Evolutionary conservation across 2,329 filamentous ascomycete genomes (phyloP).

Genomic region (Chrysoporthe puriensis): DNA sequence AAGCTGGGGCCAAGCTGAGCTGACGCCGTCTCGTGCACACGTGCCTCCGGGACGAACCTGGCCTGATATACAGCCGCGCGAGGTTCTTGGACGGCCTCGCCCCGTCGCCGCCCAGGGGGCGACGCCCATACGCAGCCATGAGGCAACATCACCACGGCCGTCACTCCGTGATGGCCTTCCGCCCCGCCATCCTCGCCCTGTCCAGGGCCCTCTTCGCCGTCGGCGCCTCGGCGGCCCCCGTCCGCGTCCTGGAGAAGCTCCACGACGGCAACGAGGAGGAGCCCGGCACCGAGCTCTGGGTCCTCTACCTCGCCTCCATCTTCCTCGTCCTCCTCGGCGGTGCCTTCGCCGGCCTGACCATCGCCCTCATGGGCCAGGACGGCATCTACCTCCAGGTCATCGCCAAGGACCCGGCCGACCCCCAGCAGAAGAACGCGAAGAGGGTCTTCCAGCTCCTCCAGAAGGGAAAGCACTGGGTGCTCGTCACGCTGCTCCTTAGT

Average conservation of each 20-base stretch:
- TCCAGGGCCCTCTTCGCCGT: conserved; percentile 55
- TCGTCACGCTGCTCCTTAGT: conserved; percentile 89
- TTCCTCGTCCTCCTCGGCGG: conserved; percentile 85
- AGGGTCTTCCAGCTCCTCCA: conserved; percentile 80
- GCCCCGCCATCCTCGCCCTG: conserved; percentile 53
- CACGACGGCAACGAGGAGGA: conserved; percentile 53
- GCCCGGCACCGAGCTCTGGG: conserved; percentile 71
- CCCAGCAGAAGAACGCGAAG: conserved; percentile 84
- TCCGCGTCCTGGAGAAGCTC: conserved; percentile 40
- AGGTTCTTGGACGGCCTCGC: neutral
- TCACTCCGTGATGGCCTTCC: conserved; percentile 26
- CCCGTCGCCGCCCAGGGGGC: neutral
- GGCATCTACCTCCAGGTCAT: conserved; percentile 98
- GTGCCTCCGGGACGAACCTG: neutral
- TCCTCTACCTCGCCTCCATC: conserved; percentile 79
- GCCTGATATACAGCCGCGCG: neutral
- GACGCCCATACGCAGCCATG: conserved; percentile 14
- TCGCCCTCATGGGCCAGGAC: conserved; percentile 78
- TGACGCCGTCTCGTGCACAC: neutral
- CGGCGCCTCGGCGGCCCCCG: conserved; percentile 52
- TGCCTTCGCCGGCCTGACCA: conserved; percentile 92
- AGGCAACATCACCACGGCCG: conserved; percentile 14
- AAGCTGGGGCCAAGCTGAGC: neutral
- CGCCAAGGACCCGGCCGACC: conserved; percentile 78
- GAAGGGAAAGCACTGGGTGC: conserved; percentile 95